Conservation (phyloP, 768 basidiomycete species). For the Leccinellum rugosiceps region DNA sequence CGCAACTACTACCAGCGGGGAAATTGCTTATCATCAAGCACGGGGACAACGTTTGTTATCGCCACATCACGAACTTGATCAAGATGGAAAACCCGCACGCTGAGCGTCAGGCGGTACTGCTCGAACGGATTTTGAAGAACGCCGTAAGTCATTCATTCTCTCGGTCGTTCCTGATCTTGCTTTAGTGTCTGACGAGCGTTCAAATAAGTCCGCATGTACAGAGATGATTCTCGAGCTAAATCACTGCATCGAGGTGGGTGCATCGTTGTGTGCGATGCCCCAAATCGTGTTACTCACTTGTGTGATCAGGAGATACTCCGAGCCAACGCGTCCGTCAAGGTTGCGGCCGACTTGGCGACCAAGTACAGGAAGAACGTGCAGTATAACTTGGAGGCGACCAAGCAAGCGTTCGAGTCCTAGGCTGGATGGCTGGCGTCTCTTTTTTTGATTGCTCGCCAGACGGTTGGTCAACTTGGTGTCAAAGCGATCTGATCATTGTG, state of each 20-base stretch:
- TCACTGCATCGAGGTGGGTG: slow-evolving; percentile 74
- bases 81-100: slow-evolving; percentile 94
- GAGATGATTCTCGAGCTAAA: slow-evolving; percentile 89
- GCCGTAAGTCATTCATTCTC: slow-evolving; percentile 48
- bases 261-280: background rate
- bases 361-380: slow-evolving; percentile 93
- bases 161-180: background rate
- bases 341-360: slow-evolving; percentile 76
- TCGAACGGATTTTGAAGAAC: slow-evolving; percentile 90
- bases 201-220: slow-evolving; percentile 79
- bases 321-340: slow-evolving; percentile 74
- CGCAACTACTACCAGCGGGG: background rate
- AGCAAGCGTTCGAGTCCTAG: slow-evolving; percentile 24
- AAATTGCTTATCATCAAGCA: background rate
- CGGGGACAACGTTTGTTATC: background rate
- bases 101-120: slow-evolving; percentile 84
- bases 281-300: background rate
- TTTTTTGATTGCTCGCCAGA: background rate
- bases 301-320: slow-evolving; percentile 66
- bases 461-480: background rate
- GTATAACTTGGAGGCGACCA: slow-evolving; percentile 82
- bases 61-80: slow-evolving; percentile 8
- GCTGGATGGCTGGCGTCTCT: background rate
- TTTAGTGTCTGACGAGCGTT: background rate
- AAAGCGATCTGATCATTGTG: background rate